These are phyloP conservation scores for Suillus alpinus DNA, from an alignment of 768 basidiomycete genomes.

Conservation along the genomic window DNA sequence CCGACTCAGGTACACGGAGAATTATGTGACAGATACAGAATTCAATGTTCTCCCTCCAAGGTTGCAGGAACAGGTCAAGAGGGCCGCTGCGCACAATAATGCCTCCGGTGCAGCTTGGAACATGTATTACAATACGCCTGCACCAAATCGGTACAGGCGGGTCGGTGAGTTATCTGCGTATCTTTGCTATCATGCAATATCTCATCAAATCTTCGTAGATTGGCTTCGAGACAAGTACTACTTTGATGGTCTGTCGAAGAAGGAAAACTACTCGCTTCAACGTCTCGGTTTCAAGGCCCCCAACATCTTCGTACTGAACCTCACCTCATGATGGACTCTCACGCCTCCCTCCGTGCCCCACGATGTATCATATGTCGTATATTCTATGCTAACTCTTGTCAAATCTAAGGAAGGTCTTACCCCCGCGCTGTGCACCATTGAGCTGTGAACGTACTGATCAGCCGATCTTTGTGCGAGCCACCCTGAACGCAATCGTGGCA, in stretches of 20 bases:
- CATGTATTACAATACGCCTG: slow-evolving; percentile 46
- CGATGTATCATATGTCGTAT: slow-evolving; percentile 2
- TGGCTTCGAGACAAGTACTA: slow-evolving; percentile 74
- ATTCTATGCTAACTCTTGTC: background rate
- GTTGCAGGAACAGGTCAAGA: slow-evolving; percentile 69
- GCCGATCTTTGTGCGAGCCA: background rate
- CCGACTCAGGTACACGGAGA: slow-evolving; percentile 60
- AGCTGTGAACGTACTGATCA: background rate
- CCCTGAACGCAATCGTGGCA: background rate
- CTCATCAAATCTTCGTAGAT: slow-evolving; percentile 39
- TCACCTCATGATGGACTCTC: slow-evolving; percentile 39
- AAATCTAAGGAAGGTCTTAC: background rate
- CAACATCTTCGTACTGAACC: slow-evolving; percentile 74
- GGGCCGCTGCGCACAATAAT: slow-evolving; percentile 46
- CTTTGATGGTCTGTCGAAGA: slow-evolving; percentile 62
- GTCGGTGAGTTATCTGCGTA: slow-evolving; percentile 48
- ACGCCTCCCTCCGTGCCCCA: slow-evolving; percentile 11
- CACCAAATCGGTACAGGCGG: slow-evolving; percentile 51
- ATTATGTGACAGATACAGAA: slow-evolving; percentile 65
- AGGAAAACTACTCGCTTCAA: slow-evolving; percentile 54
- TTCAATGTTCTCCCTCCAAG: slow-evolving; percentile 57
- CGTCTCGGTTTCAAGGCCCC: slow-evolving; percentile 77
- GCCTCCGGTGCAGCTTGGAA: slow-evolving; percentile 35
- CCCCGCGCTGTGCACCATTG: background rate
- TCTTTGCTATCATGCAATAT: background rate